These are phyloP conservation scores for Asterionellopsis glacialis DNA, from an alignment of 108 stramenopile genomes.

Conservation along the genomic window DNA sequence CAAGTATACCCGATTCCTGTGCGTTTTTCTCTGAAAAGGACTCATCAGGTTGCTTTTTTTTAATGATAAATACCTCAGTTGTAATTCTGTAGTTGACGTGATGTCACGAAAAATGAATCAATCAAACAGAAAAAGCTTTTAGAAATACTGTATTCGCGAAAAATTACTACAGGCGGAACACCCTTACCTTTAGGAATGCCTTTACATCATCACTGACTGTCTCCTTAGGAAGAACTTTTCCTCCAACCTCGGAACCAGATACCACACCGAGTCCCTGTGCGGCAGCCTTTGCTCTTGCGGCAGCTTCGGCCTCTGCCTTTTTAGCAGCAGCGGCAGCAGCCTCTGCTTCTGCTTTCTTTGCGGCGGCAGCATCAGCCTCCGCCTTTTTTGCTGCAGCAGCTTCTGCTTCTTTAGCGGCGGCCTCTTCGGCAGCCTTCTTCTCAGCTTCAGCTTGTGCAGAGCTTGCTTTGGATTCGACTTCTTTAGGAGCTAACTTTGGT, in stretches of 20 bases:
- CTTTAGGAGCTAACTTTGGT: neutral
- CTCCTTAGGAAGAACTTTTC: slow-evolving; percentile 75
- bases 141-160: too few relatives aligned
- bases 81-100: too few relatives aligned
- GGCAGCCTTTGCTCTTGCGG: neutral
- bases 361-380: slow-evolving; percentile 12
- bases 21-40: too few relatives aligned
- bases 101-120: too few relatives aligned
- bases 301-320: slow-evolving; percentile 13
- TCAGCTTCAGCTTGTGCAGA: neutral
- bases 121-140: too few relatives aligned
- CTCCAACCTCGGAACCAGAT: slow-evolving; percentile 47
- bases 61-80: too few relatives aligned
- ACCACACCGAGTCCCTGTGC: slow-evolving; percentile 56
- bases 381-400: slow-evolving; percentile 31
- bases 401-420: slow-evolving; percentile 27
- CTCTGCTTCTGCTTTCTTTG: slow-evolving; percentile 18
- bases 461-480: neutral
- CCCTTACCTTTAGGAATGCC: slow-evolving; percentile 53
- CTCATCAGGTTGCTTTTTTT: too few relatives aligned
- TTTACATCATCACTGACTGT: slow-evolving; percentile 68
- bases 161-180: too few relatives aligned
- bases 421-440: slow-evolving; percentile 3
- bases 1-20: too few relatives aligned
- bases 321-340: slow-evolving; percentile 17